A percentile compares a stretch with the other conserved stretches of the same genome.
Conservation (phyloP, 2,329 filamentous ascomycete genomes). For the Colletotrichum limetticola region DNA sequence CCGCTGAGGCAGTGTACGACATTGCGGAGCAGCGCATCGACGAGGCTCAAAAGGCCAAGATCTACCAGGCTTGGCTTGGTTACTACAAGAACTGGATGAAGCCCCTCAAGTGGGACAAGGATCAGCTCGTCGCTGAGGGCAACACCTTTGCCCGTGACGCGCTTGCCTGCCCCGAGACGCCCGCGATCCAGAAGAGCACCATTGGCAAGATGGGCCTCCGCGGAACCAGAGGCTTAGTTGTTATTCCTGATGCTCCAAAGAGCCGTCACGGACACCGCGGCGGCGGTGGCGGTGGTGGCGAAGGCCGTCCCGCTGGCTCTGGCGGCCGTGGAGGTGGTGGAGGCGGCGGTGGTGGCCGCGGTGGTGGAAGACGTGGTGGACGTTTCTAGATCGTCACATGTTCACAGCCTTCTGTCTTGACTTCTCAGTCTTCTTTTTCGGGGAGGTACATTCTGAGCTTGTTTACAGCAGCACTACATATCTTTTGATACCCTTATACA, state of each 20-base stretch:
- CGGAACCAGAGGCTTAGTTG: conserved; percentile 59
- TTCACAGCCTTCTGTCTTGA: background rate
- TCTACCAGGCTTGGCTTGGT: conserved; percentile 68
- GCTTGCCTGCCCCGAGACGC: conserved; percentile 58
- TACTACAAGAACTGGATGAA: conserved; percentile 65
- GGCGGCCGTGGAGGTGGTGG: conserved; percentile 25
- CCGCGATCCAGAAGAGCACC: conserved; percentile 56
- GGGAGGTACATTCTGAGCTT: conserved; percentile 8
- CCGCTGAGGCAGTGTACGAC: conserved; percentile 47
- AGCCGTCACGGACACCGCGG: conserved; percentile 36
- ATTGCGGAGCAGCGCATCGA: conserved; percentile 55
- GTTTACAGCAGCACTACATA: background rate
- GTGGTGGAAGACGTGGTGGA: conserved; percentile 26
- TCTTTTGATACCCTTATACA: conserved; percentile 14
- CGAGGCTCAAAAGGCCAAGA: conserved; percentile 55
- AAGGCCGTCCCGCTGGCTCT: conserved; percentile 15
- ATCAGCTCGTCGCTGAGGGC: conserved; percentile 59
- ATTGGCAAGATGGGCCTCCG: conserved; percentile 69
- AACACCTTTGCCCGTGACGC: conserved; percentile 61
- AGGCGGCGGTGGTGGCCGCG: conserved; percentile 5
- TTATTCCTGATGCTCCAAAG: conserved; percentile 55
- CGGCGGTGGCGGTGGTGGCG: conserved; percentile 37
- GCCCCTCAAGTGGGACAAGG: conserved; percentile 53
- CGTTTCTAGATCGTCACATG: background rate
- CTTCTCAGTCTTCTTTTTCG: background rate